These are phyloP conservation scores for Leptodermis oblonga DNA, from an alignment of 257 asterid species.

Conservation along the genomic window DNA sequence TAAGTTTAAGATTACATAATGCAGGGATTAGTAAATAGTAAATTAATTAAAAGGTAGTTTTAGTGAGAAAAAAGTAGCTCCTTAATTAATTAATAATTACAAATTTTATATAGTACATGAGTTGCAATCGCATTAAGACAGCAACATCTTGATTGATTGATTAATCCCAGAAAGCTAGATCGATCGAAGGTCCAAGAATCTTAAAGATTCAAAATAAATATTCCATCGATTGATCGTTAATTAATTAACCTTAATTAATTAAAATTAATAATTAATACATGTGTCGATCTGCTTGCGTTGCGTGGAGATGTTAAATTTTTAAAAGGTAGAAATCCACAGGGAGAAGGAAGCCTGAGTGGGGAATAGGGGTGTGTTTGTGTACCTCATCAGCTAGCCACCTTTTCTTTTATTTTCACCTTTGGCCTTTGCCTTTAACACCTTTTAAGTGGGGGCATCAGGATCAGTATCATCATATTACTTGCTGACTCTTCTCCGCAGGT, in stretches of 20 bases:
- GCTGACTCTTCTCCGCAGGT: too few species aligned
- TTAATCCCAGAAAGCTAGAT: background rate
- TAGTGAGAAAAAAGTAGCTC: background rate
- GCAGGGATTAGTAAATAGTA: too few species aligned
- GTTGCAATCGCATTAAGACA: conserved; percentile 22
- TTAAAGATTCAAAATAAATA: conserved; percentile 19
- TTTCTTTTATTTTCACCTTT: conserved; percentile 1
- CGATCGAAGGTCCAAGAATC: background rate
- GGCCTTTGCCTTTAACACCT: conserved; percentile 10
- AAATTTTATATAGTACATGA: conserved; percentile 8
- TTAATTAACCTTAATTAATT: too few species aligned
- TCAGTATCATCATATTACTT: conserved; percentile 7
- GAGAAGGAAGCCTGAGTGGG: conserved; percentile 10
- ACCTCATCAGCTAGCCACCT: background rate
- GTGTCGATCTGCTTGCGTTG: conserved; percentile 13
- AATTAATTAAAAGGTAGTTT: background rate
- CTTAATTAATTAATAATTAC: background rate
- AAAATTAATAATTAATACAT: background rate
- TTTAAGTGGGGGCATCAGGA: conserved; percentile 18
- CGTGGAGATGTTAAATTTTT: conserved; percentile 12
- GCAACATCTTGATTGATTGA: conserved; percentile 18
- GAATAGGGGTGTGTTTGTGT: background rate
- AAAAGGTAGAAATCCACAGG: conserved; percentile 14
- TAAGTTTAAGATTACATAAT: background rate
- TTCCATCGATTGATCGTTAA: too few species aligned